phyloP scores from a whole-genome alignment of 2,329 filamentous ascomycete species.

The Zymoseptoria tritici region DNA sequence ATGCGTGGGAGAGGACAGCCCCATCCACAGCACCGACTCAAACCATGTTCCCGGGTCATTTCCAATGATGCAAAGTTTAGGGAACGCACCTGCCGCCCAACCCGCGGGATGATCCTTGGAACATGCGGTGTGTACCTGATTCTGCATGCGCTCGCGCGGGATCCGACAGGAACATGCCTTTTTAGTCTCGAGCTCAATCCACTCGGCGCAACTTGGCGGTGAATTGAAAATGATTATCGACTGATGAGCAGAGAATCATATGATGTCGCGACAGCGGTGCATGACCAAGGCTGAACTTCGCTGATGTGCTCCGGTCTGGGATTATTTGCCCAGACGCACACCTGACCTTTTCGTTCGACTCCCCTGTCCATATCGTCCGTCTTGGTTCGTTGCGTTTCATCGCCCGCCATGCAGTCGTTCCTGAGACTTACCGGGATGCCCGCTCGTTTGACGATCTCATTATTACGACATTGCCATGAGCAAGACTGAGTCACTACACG shows the following conservation, averaged over 20 bases:
- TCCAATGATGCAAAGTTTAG: constrained; percentile 16
- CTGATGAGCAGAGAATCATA: neutral
- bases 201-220: neutral
- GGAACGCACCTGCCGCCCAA: constrained; percentile 9
- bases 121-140: constrained; percentile 10
- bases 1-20: neutral
- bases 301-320: neutral
- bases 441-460: neutral
- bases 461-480: neutral
- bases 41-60: constrained; percentile 5
- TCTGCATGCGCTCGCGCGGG: neutral
- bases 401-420: neutral
- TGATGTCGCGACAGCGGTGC: neutral
- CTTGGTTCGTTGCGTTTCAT: neutral
- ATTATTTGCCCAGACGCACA: neutral
- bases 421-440: neutral
- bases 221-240: neutral
- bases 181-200: neutral
- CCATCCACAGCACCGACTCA: neutral
- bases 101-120: neutral
- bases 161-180: neutral
- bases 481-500: neutral
- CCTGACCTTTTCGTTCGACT: neutral
- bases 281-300: neutral
- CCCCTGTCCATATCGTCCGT: neutral